Conservation (phyloP, 306 rosid species). For the Gastrolobium villosum region DNA sequence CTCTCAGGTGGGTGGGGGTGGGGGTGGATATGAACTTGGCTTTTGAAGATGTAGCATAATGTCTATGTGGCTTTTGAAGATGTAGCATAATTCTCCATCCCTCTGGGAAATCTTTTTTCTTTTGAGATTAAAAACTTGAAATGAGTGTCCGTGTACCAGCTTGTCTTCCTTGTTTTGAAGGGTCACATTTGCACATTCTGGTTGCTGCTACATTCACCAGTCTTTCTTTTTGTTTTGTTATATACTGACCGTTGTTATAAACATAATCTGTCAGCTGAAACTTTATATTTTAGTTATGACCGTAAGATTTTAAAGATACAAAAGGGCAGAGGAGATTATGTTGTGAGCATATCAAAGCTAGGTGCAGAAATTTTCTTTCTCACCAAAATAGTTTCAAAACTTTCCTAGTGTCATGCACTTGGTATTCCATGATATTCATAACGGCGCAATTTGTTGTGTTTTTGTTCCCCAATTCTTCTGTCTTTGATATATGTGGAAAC, state of each 20-base stretch:
- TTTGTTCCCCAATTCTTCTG: not conserved
- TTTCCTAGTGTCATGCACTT: not conserved
- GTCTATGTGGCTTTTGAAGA: not conserved
- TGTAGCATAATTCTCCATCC: not conserved
- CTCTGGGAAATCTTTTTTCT: not conserved
- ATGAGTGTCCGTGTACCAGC: not conserved
- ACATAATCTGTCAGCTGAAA: not conserved
- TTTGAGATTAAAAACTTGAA: slow-evolving; percentile 4
- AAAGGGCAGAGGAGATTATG: slow-evolving; percentile 9
- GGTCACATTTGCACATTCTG: not conserved
- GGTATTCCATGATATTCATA: slow-evolving; percentile 33
- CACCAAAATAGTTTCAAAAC: not conserved
- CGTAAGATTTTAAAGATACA: not conserved
- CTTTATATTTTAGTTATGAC: slow-evolving; percentile 5
- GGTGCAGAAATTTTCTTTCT: slow-evolving; percentile 6
- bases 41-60: no score
- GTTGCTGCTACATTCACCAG: slow-evolving; percentile 22
- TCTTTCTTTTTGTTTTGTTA: slow-evolving; percentile 20
- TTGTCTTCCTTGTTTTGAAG: not conserved
- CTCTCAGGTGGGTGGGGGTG: no score
- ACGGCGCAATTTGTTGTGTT: not conserved
- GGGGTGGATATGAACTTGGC: not conserved
- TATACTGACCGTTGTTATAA: slow-evolving; percentile 4
- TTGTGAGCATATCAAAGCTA: not conserved
- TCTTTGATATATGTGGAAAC: not conserved